Base-by-base conservation (phyloP, 2,329 filamentous ascomycete genomes). In the Exophiala phaeomuriformis region DNA sequence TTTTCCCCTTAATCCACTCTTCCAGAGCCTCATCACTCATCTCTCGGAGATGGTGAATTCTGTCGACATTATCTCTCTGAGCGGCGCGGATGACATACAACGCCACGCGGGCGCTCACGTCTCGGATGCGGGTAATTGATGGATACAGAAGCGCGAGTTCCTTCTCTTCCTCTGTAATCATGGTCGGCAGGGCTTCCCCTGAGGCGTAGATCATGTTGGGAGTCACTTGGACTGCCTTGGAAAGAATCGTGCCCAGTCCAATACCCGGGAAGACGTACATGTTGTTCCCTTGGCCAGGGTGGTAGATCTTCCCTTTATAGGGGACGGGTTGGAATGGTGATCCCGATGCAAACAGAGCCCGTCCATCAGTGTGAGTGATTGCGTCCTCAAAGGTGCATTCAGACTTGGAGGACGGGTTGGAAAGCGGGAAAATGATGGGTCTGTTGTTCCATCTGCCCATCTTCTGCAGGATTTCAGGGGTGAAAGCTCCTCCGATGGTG, bases 371-470 rank as follows among this genome's bases (percentile, higher is more conserved):
- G 83, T 91, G 84, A 65, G 83, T 81, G 66, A 97, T 80, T 10
- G 93, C 93, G 67, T 93, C 87, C 77, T 96, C 90, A 66, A 94
- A 97, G 10, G 89, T 95, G 76, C 93, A 97, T 75, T 98, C 93
- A 5, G 91, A 94, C 77, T 97, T 96, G 73, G 86, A 90, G 48
- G 90, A 84, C 47, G 93, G 93, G 76, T 98, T 97, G 72, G 88
- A 95, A 41, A 98, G 84, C 51, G 91, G 91, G 82, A 98, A 97
- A 65, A 96, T 85, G 67, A 95, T 91, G 58, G 93, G 90, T 59
- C 82, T 78, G 59, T 90, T 82, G 70, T 90, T 90, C 62, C 82
- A 76, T 55, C 72, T 67, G 27, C 69, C 74, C 74, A 78, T 77
- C 66, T 77, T 77, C 58, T 84, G 81, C 56, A 98, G 78, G 56